Conservation (phyloP, 371 early-diverging fungal genomes). For the Coemansia sp. region DNA sequence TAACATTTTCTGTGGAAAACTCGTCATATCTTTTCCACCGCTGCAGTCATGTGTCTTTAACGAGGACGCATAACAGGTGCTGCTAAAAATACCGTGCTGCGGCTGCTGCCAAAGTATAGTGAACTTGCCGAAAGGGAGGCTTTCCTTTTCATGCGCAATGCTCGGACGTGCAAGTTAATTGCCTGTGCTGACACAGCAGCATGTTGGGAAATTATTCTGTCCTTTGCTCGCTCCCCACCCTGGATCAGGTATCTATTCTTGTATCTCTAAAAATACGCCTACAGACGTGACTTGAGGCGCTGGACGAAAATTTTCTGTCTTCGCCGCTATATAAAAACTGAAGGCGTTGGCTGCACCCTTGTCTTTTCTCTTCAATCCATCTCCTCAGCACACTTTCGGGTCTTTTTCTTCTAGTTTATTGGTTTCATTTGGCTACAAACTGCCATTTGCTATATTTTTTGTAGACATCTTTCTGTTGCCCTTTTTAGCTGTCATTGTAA, state of each 20-base stretch:
- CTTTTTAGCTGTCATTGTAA: conserved; percentile 5
- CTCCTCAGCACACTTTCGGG: neutral
- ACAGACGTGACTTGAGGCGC: neutral
- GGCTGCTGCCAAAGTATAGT: neutral
- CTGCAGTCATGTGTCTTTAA: neutral
- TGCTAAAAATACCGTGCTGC: neutral
- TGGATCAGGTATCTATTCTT: neutral
- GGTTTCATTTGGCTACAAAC: neutral
- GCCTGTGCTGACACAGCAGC: neutral
- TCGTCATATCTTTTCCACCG: neutral
- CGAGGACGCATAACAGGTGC: neutral
- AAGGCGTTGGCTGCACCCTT: neutral
- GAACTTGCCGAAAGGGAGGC: neutral
- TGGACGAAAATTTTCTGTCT: neutral
- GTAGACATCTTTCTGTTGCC: no score
- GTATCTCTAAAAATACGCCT: neutral
- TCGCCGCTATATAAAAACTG: no score
- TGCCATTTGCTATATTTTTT: neutral
- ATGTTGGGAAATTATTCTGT: neutral
- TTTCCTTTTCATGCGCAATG: no score
- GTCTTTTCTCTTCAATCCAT: conserved; percentile 4
- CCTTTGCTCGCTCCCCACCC: neutral
- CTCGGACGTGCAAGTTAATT: no score
- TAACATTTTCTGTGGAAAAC: neutral
- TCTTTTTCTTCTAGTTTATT: neutral